Evolutionary conservation across 2,329 filamentous ascomycete species (phyloP), one percentile per base, ranked within the genome.

Genomic region (Claviceps sp.): DNA sequence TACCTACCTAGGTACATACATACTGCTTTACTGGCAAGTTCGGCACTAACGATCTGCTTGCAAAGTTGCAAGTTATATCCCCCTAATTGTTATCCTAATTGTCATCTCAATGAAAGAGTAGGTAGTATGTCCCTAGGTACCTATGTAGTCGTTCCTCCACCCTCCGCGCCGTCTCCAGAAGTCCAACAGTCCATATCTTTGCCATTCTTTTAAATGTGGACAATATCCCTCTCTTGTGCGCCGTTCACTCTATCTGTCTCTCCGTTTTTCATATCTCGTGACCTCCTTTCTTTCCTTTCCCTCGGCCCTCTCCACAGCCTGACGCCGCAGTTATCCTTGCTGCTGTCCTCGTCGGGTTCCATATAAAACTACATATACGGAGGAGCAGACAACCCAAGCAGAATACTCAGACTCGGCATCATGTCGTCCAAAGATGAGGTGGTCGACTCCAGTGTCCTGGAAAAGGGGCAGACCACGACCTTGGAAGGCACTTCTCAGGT

Each of bases 391-490:
- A 47, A 16, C 9, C 26, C n/a, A 46, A 29, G 45, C 39, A 17
- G n/a, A 26, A 26, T 5, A 47, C 14, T 20, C 16, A 45, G 14
- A n/a, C 9, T 34, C 36, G 45, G 29, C 54, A 54, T 4, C 46
- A 59, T 58, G 55, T 55, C 55, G 45, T 59, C 54, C 51, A 56
- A 57, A 49, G 52, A 57, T 20, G 49, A 54, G 48, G 37, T 47
- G 34, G 22, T 53, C 38, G 52, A 57, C 44, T 49, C 54, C n/a
- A 50, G 45, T 11, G 47, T 45, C 50, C 17, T 52, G 39, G 59
- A 61, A 45, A 61, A 61, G 54, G 58, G 57, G 36, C 36, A 40
- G 37, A 47, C 49, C n/a, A 40, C 50, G 44, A 37, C 56, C 45
- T 16, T 51, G 26, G 56, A 55, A 47, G 56, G 56, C 36, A 56